phyloP scores from a whole-genome alignment of 2,329 filamentous ascomycete genomes.

The Myrmaecium sp. region DNA sequence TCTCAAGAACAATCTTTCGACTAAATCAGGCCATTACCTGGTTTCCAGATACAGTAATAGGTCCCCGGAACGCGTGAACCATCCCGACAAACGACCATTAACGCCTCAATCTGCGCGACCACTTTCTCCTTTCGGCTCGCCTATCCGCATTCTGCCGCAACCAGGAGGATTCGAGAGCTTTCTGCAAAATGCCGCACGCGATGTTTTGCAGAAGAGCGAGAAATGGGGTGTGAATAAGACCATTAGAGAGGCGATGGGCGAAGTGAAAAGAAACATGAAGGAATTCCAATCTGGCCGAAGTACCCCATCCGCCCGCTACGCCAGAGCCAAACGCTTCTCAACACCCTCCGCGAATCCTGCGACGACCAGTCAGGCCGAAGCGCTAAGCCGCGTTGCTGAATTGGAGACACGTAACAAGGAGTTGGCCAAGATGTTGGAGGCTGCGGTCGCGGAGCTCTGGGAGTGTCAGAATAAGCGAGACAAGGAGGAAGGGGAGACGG shows the following conservation, averaged over 20 bases:
- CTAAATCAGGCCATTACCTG: slow-evolving; percentile 44
- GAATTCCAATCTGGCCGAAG: slow-evolving; percentile 35
- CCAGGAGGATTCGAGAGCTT: slow-evolving; percentile 44
- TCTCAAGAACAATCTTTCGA: slow-evolving; percentile 46
- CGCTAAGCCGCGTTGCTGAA: slow-evolving; percentile 23
- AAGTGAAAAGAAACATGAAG: slow-evolving; percentile 61
- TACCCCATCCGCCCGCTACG: slow-evolving; percentile 11
- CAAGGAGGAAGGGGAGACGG: slow-evolving; percentile 24
- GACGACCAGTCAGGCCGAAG: slow-evolving; percentile 10
- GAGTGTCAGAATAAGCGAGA: slow-evolving; percentile 38
- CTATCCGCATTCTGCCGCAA: slow-evolving; percentile 13
- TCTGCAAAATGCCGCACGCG: slow-evolving; percentile 60
- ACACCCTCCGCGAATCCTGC: slow-evolving; percentile 10
- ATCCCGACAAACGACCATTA: slow-evolving; percentile 12
- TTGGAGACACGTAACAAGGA: slow-evolving; percentile 50
- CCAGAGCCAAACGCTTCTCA: slow-evolving; percentile 3
- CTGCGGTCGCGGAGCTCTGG: slow-evolving; percentile 47
- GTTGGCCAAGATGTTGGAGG: slow-evolving; percentile 50
- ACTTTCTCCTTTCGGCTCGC: slow-evolving; percentile 13
- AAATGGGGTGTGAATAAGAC: slow-evolving; percentile 66
- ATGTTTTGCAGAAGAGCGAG: slow-evolving; percentile 55
- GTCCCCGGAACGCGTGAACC: slow-evolving; percentile 15
- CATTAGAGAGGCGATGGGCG: slow-evolving; percentile 63
- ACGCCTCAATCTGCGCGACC: slow-evolving; percentile 9
- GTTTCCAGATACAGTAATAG: slow-evolving; percentile 52